These are phyloP conservation scores for Phaseolus lunatus DNA, from an alignment of 306 rosid species.

Conservation along the genomic window DNA sequence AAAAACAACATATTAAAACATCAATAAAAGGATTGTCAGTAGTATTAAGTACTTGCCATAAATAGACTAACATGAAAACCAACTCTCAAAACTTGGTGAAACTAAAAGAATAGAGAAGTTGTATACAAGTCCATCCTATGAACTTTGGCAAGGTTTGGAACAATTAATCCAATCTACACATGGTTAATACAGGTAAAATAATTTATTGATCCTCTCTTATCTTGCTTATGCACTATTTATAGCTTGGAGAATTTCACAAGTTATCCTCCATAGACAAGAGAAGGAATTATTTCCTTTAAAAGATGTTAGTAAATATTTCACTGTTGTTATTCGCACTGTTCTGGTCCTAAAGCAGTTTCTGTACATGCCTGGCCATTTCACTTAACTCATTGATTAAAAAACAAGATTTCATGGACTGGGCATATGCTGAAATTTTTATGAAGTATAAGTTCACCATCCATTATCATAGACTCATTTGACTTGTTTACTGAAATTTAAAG, in stretches of 20 bases:
- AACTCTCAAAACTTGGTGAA: slow-evolving; percentile 11
- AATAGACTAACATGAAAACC: slow-evolving; percentile 36
- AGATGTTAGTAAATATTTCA: not conserved
- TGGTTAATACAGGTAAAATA: not conserved
- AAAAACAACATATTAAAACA: slow-evolving; percentile 36
- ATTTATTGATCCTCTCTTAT: not conserved
- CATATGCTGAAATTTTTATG: slow-evolving; percentile 6
- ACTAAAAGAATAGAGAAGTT: slow-evolving; percentile 4
- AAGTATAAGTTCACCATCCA: not conserved
- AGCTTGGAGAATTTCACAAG: slow-evolving; percentile 6
- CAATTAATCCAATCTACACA: slow-evolving; percentile 16
- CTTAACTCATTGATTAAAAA: slow-evolving; percentile 16
- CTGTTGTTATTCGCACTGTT: slow-evolving; percentile 5
- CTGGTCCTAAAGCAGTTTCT: not conserved
- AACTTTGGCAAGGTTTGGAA: slow-evolving; percentile 28
- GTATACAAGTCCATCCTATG: slow-evolving; percentile 9
- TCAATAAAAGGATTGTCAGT: slow-evolving; percentile 5
- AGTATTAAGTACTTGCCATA: not conserved
- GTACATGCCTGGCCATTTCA: slow-evolving; percentile 6
- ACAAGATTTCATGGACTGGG: not conserved
- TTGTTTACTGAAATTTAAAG: slow-evolving; percentile 17
- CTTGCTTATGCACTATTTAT: slow-evolving; percentile 4
- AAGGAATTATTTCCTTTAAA: slow-evolving; percentile 8
- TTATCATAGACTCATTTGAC: slow-evolving; percentile 5
- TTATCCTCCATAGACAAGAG: not conserved